phyloP scores from a whole-genome alignment of 805 yeast genomes.

The Metschnikowia vanudenii region DNA sequence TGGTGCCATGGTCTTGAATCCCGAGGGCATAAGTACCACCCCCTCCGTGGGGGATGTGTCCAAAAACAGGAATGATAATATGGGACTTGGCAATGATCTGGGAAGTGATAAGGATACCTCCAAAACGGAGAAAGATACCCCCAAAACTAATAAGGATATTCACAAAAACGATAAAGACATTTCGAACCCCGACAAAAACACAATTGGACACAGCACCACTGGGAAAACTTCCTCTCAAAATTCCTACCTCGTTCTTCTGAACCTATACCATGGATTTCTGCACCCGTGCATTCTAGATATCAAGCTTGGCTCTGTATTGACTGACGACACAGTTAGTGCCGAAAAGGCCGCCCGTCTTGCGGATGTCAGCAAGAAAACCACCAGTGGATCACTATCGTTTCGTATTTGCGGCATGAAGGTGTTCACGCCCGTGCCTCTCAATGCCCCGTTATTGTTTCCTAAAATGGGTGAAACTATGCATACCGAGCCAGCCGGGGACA shows the following conservation, averaged over 20 bases:
- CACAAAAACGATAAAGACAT: no score
- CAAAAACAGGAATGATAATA: no score
- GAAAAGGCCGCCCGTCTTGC: conserved; percentile 64
- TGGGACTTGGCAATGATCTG: no score
- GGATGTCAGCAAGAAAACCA: conserved; percentile 66
- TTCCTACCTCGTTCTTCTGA: conserved; percentile 64
- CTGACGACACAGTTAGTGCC: conserved; percentile 48
- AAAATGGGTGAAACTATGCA: conserved; percentile 21
- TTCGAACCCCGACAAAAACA: no score
- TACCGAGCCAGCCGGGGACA: conserved; percentile 20
- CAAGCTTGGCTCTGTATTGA: conserved; percentile 70
- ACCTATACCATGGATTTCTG: conserved; percentile 57
- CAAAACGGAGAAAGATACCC: no score
- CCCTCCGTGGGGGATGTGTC: no score
- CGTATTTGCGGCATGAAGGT: conserved; percentile 89
- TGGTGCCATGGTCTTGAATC: conserved; percentile 9
- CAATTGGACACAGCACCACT: no score
- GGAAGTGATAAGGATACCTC: no score
- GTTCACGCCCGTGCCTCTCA: conserved; percentile 17
- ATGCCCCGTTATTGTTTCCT: conserved; percentile 15
- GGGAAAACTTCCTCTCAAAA: no score
- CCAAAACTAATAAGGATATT: no score
- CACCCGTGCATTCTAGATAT: conserved; percentile 79
- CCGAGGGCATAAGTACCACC: conserved; percentile 2
- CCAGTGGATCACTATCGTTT: conserved; percentile 73